Evolutionary conservation across 306 rosid genomes (phyloP), one percentile per base, ranked within the genome.

Genomic region (Senna tora): DNA sequence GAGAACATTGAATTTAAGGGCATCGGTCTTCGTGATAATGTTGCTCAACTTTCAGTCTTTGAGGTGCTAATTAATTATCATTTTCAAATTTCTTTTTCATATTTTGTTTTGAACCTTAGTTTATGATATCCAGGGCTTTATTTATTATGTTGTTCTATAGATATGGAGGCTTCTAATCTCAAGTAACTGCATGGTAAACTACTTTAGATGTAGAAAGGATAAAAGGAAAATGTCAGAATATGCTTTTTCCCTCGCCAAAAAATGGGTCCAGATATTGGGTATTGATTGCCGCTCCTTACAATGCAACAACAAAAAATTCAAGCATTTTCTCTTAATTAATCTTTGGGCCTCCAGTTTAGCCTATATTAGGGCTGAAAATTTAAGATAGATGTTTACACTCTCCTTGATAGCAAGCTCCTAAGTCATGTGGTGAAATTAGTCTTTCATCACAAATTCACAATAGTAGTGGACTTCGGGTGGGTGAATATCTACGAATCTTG

Each of bases 21-120:
- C 63, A 73, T 82, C 50, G 90, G 94, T 72, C 96, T 92, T 76
- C 87, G 91, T 43, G 93, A 92, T 80, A 92, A 92, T 82, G 98
- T 88, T 80, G 98, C 98, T 72, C 96, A 90, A 60, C 84, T 92
- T 54, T 79, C 75, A 11, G 92, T 90, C 80, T 87, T 92, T 77
- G 90, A 90, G 98, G 98, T 92, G 85, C 33, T 28, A 70, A 61
- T 65, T 73, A 47, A 16, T 73, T 53, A 13, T 62, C 30, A 77
- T 72, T 65, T 51, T 65, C 58, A 56, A 60, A 14, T 72, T 67
- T 58, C 28, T 77, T 52, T 69, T 17, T 28, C 69, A 38, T 47
- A 19, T 42, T 46, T 36, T 51, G n/a, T 51, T 50, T 57, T 10
- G 15, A 57, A 58, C 17, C 52, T 14, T 38, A 2, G 0, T 7